Evolutionary conservation across 257 asterid species (phyloP).

Genomic region (Penstemon davidsonii): DNA sequence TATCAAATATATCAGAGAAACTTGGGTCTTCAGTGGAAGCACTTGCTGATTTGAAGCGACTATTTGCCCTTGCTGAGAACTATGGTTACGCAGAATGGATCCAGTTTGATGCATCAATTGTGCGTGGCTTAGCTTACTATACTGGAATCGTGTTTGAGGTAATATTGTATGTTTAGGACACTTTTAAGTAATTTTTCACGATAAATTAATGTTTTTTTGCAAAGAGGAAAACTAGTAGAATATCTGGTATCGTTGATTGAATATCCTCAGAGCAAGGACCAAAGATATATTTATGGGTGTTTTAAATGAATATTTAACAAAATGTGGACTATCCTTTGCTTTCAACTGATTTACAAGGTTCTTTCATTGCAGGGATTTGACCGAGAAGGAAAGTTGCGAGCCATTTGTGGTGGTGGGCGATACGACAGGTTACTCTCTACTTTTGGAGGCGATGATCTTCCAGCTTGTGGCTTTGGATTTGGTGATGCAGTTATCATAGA

Average conservation of each 20-base stretch:
- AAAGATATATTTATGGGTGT: too few species aligned
- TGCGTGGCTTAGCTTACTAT: slow-evolving; percentile 94
- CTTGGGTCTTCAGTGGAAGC: slow-evolving; percentile 81
- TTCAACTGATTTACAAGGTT: slow-evolving; percentile 17
- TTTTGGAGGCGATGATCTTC: slow-evolving; percentile 89
- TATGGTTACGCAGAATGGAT: slow-evolving; percentile 93
- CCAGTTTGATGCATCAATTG: slow-evolving; percentile 96
- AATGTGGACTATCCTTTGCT: slow-evolving; percentile 7
- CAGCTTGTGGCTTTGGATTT: slow-evolving; percentile 99
- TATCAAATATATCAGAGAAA: slow-evolving; percentile 54
- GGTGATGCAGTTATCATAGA: slow-evolving; percentile 98
- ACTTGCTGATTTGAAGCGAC: slow-evolving; percentile 69
- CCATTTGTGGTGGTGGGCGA: slow-evolving; percentile 98
- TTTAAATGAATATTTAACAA: too few species aligned
- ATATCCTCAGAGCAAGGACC: too few species aligned
- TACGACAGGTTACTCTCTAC: slow-evolving; percentile 84
- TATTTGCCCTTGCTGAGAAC: slow-evolving; percentile 83
- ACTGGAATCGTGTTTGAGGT: slow-evolving; percentile 99
- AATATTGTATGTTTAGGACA: slow-evolving; percentile 2
- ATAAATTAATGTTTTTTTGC: too few species aligned
- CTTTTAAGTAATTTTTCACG: too few species aligned
- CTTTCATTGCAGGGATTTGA: slow-evolving; percentile 71
- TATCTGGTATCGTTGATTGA: too few species aligned
- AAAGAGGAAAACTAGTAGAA: too few species aligned
- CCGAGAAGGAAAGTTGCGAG: slow-evolving; percentile 89